Evolutionary conservation across 257 asterid species (phyloP).

Genomic region (Solanum clarkiae): DNA sequence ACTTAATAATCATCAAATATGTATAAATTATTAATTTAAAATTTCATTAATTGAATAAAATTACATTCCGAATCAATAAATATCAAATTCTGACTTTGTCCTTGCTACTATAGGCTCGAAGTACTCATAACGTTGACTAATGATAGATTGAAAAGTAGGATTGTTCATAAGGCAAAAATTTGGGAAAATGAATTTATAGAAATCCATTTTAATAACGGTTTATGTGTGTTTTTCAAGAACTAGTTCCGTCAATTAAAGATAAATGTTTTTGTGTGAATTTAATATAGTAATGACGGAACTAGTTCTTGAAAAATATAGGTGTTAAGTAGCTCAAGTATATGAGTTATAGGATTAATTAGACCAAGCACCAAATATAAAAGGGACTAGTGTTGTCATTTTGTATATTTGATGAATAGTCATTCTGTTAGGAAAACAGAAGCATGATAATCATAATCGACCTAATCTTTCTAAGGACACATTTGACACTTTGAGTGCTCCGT

Average conservation of each 20-base stretch:
- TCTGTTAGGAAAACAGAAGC: background rate
- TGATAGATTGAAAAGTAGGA: too few relatives aligned
- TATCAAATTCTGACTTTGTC: too few relatives aligned
- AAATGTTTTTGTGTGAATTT: background rate
- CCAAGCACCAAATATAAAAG: background rate
- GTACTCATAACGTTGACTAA: too few relatives aligned
- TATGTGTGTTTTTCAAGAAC: background rate
- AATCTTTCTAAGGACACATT: background rate
- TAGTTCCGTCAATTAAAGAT: background rate
- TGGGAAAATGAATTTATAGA: too few relatives aligned
- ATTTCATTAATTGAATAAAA: too few relatives aligned
- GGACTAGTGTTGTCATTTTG: background rate
- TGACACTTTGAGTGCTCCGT: background rate
- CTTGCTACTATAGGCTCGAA: too few relatives aligned
- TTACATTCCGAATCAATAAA: too few relatives aligned
- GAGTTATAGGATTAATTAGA: background rate
- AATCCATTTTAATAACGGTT: too few relatives aligned
- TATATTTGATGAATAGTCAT: background rate
- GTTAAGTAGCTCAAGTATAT: background rate
- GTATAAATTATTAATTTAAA: too few relatives aligned
- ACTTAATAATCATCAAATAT: too few relatives aligned
- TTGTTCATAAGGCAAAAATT: too few relatives aligned
- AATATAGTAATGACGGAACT: background rate
- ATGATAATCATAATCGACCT: background rate
- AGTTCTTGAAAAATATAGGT: too few relatives aligned